These are phyloP conservation scores for Eutrema salsugineum DNA, from an alignment of 441 rosid genomes.

Conservation along the genomic window DNA sequence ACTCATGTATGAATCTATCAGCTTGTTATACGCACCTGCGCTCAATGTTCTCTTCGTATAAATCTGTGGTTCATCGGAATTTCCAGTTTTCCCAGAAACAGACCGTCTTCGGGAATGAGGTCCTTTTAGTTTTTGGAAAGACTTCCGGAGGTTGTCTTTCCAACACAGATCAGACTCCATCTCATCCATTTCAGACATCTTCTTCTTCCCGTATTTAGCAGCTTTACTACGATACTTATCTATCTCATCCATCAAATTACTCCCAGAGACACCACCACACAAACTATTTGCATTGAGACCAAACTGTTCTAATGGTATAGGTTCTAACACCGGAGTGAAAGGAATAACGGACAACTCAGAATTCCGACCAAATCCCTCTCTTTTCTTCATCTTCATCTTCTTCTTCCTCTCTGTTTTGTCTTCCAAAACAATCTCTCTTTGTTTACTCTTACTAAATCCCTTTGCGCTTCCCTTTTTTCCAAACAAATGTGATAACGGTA, in stretches of 20 bases:
- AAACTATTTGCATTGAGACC: slow-evolving; percentile 33
- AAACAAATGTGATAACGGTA: slow-evolving; percentile 53
- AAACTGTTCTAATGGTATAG: slow-evolving; percentile 30
- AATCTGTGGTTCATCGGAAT: slow-evolving; percentile 33
- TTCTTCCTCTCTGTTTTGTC: slow-evolving; percentile 20
- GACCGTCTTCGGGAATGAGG: slow-evolving; percentile 28
- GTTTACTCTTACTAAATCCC: slow-evolving; percentile 8
- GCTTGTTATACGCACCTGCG: slow-evolving; percentile 73
- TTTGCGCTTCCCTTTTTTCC: slow-evolving; percentile 18
- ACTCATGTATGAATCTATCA: slow-evolving; percentile 74
- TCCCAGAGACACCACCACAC: slow-evolving; percentile 4
- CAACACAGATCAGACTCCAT: slow-evolving; percentile 42
- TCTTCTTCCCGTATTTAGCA: slow-evolving; percentile 30
- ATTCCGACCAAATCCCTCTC: slow-evolving; percentile 2
- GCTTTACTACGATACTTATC: slow-evolving; percentile 32
- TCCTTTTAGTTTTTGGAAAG: slow-evolving; percentile 29
- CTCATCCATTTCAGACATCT: slow-evolving; percentile 36
- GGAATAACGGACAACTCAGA: slow-evolving; percentile 58
- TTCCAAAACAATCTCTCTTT: slow-evolving; percentile 8
- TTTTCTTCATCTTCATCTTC: slow-evolving; percentile 13
- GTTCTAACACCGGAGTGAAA: slow-evolving; percentile 37
- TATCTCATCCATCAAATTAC: slow-evolving; percentile 22
- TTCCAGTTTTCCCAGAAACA: slow-evolving; percentile 12
- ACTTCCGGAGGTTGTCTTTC: slow-evolving; percentile 28
- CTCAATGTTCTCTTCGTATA: slow-evolving; percentile 50